Evolutionary conservation across 805 yeast species (phyloP).

Genomic region (Candida patagonica): DNA sequence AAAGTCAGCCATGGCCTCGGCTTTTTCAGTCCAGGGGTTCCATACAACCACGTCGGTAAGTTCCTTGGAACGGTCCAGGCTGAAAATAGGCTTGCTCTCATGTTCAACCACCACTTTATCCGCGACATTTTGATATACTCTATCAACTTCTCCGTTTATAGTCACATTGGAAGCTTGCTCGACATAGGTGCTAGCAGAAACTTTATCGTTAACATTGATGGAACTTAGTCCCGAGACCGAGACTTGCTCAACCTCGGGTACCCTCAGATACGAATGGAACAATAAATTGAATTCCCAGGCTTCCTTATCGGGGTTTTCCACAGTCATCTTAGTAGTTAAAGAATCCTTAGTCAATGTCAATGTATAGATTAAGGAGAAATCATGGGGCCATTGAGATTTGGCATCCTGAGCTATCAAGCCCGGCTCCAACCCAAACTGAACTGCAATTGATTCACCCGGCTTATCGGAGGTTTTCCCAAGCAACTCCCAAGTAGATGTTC

Average conservation of each 20-base stretch:
- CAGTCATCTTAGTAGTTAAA: constrained; percentile 62
- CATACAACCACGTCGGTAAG: constrained; percentile 76
- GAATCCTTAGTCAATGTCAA: constrained; percentile 50
- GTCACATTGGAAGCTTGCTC: constrained; percentile 24
- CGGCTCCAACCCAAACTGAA: constrained; percentile 86
- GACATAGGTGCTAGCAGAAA: constrained; percentile 40
- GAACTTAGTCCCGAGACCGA: constrained; percentile 73
- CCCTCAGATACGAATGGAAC: constrained; percentile 80
- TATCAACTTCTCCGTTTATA: constrained; percentile 58
- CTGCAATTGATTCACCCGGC: constrained; percentile 49
- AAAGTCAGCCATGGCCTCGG: constrained; percentile 81
- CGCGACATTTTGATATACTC: constrained; percentile 55
- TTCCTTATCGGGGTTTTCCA: constrained; percentile 57
- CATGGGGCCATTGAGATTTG: constrained; percentile 51
- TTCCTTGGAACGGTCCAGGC: constrained; percentile 49
- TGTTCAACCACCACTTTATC: constrained; percentile 57
- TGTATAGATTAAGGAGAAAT: constrained; percentile 70
- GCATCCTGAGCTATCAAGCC: constrained; percentile 63
- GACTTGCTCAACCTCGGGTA: constrained; percentile 69
- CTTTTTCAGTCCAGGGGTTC: constrained; percentile 92
- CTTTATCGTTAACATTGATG: constrained; percentile 64
- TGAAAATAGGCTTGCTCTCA: constrained; percentile 61
- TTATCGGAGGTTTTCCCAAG: constrained; percentile 74
- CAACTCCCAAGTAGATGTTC: constrained; percentile 88
- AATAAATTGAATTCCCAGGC: constrained; percentile 84